Evolutionary conservation across 805 yeast genomes (phyloP).

Genomic region (Candida arabinofermentans): DNA sequence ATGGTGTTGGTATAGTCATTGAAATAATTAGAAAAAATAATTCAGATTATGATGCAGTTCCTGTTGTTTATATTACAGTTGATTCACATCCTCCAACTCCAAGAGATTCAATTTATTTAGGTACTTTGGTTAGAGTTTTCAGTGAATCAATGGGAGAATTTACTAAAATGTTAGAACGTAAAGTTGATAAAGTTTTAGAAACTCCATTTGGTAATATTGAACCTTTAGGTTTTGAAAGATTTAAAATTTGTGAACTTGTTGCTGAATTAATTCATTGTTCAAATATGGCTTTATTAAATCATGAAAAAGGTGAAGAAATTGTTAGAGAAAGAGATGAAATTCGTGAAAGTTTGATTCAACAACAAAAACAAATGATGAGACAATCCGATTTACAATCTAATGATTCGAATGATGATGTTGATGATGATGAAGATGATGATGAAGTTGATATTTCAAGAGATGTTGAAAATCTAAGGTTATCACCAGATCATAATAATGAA

Average conservation of each 20-base stretch:
- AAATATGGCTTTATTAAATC: conserved; percentile 90
- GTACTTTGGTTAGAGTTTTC: conserved; percentile 76
- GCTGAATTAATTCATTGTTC: conserved; percentile 96
- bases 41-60: conserved; percentile 89
- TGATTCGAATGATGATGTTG: conserved; percentile 29
- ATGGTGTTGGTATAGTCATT: conserved; percentile 91
- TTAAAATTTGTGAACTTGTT: conserved; percentile 84
- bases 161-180: conserved; percentile 50
- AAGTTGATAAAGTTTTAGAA: conserved; percentile 36
- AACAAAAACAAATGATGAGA: conserved; percentile 24
- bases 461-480: conserved; percentile 28
- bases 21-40: conserved; percentile 24
- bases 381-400: conserved; percentile 26
- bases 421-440: conserved; percentile 32
- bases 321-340: conserved; percentile 66
- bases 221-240: conserved; percentile 86
- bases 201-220: conserved; percentile 67
- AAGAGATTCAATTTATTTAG: conserved; percentile 89
- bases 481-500: conserved; percentile 10
- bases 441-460: conserved; percentile 32
- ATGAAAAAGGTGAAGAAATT: conserved; percentile 64
- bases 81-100: conserved; percentile 91
- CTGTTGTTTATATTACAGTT: conserved; percentile 74
- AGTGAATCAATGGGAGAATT: conserved; percentile 71
- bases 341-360: conserved; percentile 47